Percentiles rank a stretch among this genome's conserved stretches.
Conservation (phyloP, 2,329 filamentous ascomycete genomes). For the Rhynchosporium secalis region DNA sequence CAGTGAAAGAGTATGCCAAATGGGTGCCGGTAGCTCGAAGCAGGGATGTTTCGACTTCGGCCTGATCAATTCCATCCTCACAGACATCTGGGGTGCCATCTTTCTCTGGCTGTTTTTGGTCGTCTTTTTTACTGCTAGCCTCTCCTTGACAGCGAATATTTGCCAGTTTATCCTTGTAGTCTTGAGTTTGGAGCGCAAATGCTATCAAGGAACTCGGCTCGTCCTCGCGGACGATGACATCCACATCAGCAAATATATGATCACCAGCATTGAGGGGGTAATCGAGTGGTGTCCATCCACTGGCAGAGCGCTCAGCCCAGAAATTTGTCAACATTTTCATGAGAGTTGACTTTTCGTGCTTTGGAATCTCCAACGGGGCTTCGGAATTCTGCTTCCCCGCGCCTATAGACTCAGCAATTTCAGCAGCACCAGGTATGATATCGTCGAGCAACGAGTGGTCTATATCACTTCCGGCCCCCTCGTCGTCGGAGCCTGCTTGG, state of each 20-base stretch:
- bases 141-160: slow-evolving; percentile 59
- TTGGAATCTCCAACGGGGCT: slow-evolving; percentile 74
- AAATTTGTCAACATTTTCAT: slow-evolving; percentile 97
- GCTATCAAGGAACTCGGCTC: slow-evolving; percentile 96
- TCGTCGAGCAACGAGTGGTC: slow-evolving; percentile 71
- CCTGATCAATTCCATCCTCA: slow-evolving; percentile 53
- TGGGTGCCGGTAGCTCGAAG: slow-evolving; percentile 85
- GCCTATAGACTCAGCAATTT: slow-evolving; percentile 59
- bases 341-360: slow-evolving; percentile 88
- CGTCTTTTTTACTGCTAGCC: slow-evolving; percentile 39
- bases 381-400: slow-evolving; percentile 56
- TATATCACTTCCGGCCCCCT: slow-evolving; percentile 67
- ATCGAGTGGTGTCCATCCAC: slow-evolving; percentile 88
- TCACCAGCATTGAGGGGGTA: slow-evolving; percentile 87
- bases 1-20: slow-evolving; percentile 92
- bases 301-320: slow-evolving; percentile 96
- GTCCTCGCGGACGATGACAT: slow-evolving; percentile 96
- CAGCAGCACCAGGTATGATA: slow-evolving; percentile 61
- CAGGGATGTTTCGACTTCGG: slow-evolving; percentile 81
- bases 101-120: slow-evolving; percentile 37
- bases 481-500: slow-evolving; percentile 67
- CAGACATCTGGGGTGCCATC: slow-evolving; percentile 32
- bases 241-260: slow-evolving; percentile 94
- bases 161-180: slow-evolving; percentile 79
- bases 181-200: slow-evolving; percentile 82